Evolutionary conservation across 345 rosid genomes (phyloP), one percentile per base, ranked within the genome.

Genomic region (Acer campestre): DNA sequence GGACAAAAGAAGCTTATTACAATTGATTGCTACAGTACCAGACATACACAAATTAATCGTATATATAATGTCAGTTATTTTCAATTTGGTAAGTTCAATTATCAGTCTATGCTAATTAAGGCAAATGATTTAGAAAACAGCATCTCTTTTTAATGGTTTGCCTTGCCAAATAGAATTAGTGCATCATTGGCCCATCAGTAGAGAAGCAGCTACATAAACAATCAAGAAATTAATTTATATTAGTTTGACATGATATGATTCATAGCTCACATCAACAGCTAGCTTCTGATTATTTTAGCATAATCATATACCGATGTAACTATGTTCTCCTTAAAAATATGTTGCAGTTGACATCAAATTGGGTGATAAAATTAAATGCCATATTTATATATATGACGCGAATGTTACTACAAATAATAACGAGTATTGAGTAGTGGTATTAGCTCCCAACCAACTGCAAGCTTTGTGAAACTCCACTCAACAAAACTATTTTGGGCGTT

Each of bases 1-100:
- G n/a, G 68, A 75, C 61, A 20, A 69, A 53, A 71, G 38, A 35
- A 25, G 35, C 62, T 10, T 31, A 74, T 14, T 25, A 27, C n/a
- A 23, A 71, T 31, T 55, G 65, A 55, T 56, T 71, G 4, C 4
- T 56, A 71, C 22, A 40, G 4, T 11, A 71, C 42, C 56, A 27
- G 44, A 7, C 38, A 27, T 70, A 0, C 0, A 35, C 38, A 25
- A 25, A 11, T 42, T 49, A 27, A 23, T 23, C 61, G 13, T 22
- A 23, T 38, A 58, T 17, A 22, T 5, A 66, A 17, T 8, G 48
- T 27, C 16, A 62, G 13, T 62, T 12, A 63, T 63, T 27, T 63
- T 63, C 31, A 63, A 63, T 63, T 63, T 22, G 22, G n/a, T 29
- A 12, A 27, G 17, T 27, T 1, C 20, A 29, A 65, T 6, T 16